Conservation (phyloP, 495 filamentous ascomycete species). For the Aspergillus taichungensis region DNA sequence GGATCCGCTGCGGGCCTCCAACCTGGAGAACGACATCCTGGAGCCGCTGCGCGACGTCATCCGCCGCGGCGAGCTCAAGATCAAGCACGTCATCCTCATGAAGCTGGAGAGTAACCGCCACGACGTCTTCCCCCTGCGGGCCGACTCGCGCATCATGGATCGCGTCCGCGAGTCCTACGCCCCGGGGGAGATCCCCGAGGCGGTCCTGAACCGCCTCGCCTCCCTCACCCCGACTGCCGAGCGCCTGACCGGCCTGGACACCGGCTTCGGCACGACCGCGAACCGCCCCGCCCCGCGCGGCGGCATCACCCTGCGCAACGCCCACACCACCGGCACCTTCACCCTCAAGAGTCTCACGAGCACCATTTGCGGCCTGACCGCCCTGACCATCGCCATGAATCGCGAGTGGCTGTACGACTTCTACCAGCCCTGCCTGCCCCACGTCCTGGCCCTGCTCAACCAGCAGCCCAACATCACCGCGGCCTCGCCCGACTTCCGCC, state of each 20-base stretch:
- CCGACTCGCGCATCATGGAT: conserved; percentile 20
- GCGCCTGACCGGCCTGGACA: conserved; percentile 14
- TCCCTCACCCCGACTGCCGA: conserved; percentile 24
- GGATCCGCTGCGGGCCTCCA: conserved; percentile 33
- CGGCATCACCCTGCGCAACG: conserved; percentile 21
- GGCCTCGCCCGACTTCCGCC: conserved; percentile 21
- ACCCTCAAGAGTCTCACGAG: conserved; percentile 25
- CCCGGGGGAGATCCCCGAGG: conserved; percentile 10
- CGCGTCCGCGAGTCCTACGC: conserved; percentile 23
- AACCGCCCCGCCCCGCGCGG: conserved; percentile 6
- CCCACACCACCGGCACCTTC: conserved; percentile 19
- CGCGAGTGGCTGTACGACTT: conserved; percentile 26
- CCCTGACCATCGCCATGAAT: conserved; percentile 25
- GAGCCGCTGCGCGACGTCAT: conserved; percentile 18
- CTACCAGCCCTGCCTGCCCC: conserved; percentile 36
- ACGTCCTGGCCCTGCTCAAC: conserved; percentile 27
- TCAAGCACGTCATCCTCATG: conserved; percentile 33
- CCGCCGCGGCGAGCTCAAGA: conserved; percentile 19
- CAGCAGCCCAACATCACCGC: conserved; percentile 23
- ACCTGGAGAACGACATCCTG: conserved; percentile 24
- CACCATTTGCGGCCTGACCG: conserved; percentile 22
- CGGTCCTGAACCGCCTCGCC: conserved; percentile 17
- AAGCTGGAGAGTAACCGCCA: conserved; percentile 36
- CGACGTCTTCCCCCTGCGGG: conserved; percentile 35
- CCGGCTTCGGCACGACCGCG: conserved; percentile 13